Conservation (phyloP, 352 stramenopile genomes). For the Phytophthora idaei region DNA sequence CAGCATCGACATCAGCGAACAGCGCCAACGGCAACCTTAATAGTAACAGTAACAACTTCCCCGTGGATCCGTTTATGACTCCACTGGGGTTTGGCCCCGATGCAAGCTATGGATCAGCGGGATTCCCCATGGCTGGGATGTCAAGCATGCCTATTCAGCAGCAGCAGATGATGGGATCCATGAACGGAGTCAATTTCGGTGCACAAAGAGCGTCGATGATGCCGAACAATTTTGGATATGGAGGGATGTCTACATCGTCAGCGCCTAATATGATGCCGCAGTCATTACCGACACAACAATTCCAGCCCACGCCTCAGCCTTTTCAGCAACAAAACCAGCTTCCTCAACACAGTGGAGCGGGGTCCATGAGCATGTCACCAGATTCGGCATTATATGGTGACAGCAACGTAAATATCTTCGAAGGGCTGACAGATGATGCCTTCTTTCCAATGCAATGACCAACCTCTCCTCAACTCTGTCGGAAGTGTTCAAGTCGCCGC, state of each 20-base stretch:
- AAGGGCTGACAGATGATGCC: slow-evolving; percentile 71
- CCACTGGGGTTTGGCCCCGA: slow-evolving; percentile 44
- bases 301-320: slow-evolving; percentile 31
- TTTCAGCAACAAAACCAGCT: slow-evolving; percentile 35
- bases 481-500: slow-evolving; percentile 32
- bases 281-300: slow-evolving; percentile 28
- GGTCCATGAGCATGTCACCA: slow-evolving; percentile 27
- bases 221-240: slow-evolving; percentile 54
- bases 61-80: slow-evolving; percentile 71
- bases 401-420: slow-evolving; percentile 70
- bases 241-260: slow-evolving; percentile 30
- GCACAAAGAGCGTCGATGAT: slow-evolving; percentile 37
- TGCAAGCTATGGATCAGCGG: slow-evolving; percentile 38
- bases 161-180: slow-evolving; percentile 56
- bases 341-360: slow-evolving; percentile 27
- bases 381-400: slow-evolving; percentile 54
- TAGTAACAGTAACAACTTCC: slow-evolving; percentile 47
- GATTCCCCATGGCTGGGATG: slow-evolving; percentile 51
- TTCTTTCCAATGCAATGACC: slow-evolving; percentile 78
- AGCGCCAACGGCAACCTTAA: slow-evolving; percentile 23
- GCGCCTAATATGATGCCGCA: slow-evolving; percentile 38
- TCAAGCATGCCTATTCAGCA: slow-evolving; percentile 44
- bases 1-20: slow-evolving; percentile 20
- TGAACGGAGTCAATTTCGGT: slow-evolving; percentile 47
- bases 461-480: slow-evolving; percentile 22